These are phyloP conservation scores for Colletotrichum tropicale DNA, from an alignment of 2,329 filamentous ascomycete genomes.

Conservation along the genomic window DNA sequence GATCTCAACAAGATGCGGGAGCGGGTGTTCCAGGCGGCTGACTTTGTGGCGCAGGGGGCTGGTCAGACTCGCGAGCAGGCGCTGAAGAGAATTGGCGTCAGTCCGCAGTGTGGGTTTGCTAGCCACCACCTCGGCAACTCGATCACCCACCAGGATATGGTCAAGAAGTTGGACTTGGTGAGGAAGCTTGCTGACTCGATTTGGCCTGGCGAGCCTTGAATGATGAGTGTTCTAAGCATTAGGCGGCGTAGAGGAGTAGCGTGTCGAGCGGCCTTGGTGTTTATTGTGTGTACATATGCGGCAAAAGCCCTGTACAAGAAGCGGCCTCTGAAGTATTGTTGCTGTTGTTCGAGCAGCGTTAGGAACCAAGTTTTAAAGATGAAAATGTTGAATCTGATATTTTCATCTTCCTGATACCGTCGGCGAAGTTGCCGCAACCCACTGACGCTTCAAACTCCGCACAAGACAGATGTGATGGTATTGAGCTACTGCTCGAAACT, in stretches of 20 bases:
- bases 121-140: conserved; percentile 39
- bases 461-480: neutral
- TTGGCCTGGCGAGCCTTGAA: conserved; percentile 19
- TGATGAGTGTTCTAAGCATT: rapidly evolving
- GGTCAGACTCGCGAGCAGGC: conserved; percentile 67
- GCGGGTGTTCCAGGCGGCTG: conserved; percentile 61
- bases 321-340: rapidly evolving
- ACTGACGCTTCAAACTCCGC: neutral
- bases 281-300: neutral
- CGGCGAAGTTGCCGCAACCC: neutral
- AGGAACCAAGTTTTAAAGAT: rapidly evolving
- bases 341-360: rapidly evolving
- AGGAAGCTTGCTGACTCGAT: conserved; percentile 11
- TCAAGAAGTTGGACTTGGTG: conserved; percentile 14
- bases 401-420: neutral
- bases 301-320: neutral
- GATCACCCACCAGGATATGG: conserved; percentile 11
- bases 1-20: conserved; percentile 58
- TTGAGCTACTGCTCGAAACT: neutral
- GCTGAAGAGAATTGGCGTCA: conserved; percentile 68
- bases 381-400: rapidly evolving
- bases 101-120: conserved; percentile 74
- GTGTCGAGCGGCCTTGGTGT: neutral
- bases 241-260: neutral
- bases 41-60: conserved; percentile 69